Base-by-base conservation (phyloP, 306 rosid genomes). In the Begonia loranthoides region DNA sequence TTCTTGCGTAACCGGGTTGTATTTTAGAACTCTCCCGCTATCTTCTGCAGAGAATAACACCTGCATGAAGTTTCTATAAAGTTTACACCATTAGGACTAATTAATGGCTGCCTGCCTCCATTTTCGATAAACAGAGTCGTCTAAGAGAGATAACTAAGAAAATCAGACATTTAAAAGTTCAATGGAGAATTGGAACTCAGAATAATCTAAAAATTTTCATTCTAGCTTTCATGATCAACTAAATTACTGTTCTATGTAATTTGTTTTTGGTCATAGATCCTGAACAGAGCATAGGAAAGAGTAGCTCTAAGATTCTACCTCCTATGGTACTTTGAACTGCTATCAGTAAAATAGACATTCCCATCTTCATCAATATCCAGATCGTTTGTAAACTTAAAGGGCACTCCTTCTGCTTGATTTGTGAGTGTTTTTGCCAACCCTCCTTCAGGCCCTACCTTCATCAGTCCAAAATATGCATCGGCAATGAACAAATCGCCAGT, bases 401-500 rank as follows among this genome's bases (percentile, higher is more conserved):
- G 87, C 58, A 67, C 68, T 44, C 94, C 94, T 71, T 87, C 82
- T 50, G 79, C 96, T 51, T 77, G 84, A 36, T 81, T 87, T 58
- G 75, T 51, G 51, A 87, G 94, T 58, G 83, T 44, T 19, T 80
- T 75, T 57, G 94, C 85, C 66, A 79, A 63, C 52, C 94, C 94
- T 45, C 94, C 96, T 61, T 87, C 76, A 0, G 94, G 82, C 8
- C 94, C 94, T 22, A 82, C 95, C 70, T 77, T 87, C 80, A 81
- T 5, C 15, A 87, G 70, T 56, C 94, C 96, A 69, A 75, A 51
- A 66, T 87, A 87, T 44, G 96, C 84, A 73, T 87, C 94, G 24
- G 96, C 87, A 47, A 87, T 87, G 82, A 77, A 82, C 57, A 87
- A 56, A 67, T 87, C 84, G 39, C 89, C 96, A 14, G 94, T 80